These are phyloP conservation scores for Luzula sylvatica DNA, from an alignment of 176 grass and related monocot genomes.

Conservation along the genomic window DNA sequence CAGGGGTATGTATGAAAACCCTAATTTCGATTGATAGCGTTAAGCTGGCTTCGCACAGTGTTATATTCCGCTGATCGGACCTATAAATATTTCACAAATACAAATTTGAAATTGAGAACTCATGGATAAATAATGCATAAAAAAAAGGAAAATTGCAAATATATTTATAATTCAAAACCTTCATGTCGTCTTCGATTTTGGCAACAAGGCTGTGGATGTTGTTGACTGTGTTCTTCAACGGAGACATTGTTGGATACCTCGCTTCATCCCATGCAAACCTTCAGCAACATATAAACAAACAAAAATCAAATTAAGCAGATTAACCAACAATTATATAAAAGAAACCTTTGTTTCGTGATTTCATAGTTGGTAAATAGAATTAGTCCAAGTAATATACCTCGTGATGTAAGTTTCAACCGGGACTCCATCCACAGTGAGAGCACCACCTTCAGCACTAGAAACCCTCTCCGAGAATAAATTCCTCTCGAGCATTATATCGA, in stretches of 20 bases:
- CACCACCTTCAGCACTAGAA: conserved; percentile 35
- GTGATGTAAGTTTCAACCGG: conserved; percentile 91
- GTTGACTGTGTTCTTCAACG: conserved; percentile 61
- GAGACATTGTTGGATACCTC: conserved; percentile 75
- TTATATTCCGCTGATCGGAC: conserved; percentile 73
- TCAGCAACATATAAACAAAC: neutral
- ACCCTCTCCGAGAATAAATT: no score
- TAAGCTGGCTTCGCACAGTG: conserved; percentile 93
- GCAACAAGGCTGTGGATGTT: conserved; percentile 82
- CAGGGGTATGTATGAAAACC: no score
- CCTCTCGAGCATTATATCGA: no score
- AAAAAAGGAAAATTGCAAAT: neutral
- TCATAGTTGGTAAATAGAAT: no score
- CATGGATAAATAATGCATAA: neutral
- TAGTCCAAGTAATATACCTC: conserved; percentile 27
- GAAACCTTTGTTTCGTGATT: no score
- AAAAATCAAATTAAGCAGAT: no score
- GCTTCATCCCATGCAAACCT: conserved; percentile 98
- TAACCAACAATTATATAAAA: no score
- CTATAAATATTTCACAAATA: conserved; percentile 29
- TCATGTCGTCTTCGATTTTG: conserved; percentile 98
- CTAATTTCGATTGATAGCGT: conserved; percentile 90
- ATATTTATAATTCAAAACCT: conserved; percentile 31
- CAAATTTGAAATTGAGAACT: neutral
- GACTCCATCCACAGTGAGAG: conserved; percentile 89